Evolutionary conservation across 805 yeast species (phyloP), one percentile per base, ranked within the genome.

Genomic region (Pichia rugopelliculosa): DNA sequence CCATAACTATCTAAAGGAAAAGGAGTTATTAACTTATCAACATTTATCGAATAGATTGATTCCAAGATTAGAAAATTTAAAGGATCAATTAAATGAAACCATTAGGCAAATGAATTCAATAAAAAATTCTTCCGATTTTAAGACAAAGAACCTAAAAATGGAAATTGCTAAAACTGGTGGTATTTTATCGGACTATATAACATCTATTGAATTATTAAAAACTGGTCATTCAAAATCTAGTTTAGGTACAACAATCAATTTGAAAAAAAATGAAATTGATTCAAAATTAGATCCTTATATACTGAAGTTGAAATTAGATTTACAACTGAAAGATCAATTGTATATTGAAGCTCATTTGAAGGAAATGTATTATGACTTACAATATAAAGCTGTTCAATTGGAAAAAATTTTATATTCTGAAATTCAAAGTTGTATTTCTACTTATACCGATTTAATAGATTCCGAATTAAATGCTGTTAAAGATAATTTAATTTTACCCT

Each of bases 161-260:
- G 87, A 83, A 54, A 74, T 83, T 33, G 79, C 82, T 47, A 70
- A 74, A 44, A 80, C 87, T 2, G 87, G 87, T 7, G 76, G 76
- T 45, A 59, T 76, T 17, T 60, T 82, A 47, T 68, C 69, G 20
- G 74, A 71, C 48, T 75, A 74, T 58, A 68, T 70, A 36, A 65
- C 70, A n/a, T 62, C 76, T 11, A 65, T 74, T 13, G 75, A 70
- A 45, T 62, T 67, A 40, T 61, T 72, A 47, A 69, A 68, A 36
- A 68, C 61, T 36, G 69, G 69, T 21, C 62, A 65, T 36, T 58
- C 65, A 4, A 59, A 56, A 17, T 60, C 69, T 17, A 59, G 61
- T 26, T 52, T 60, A 36, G 68, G 68, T 13, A 56, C 69, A 4
- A 51, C 48, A 8, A 40, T 62, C 41, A 60, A 56, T 26, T 53